phyloP scores from a whole-genome alignment of 1,139 yeast species.

The Geotrichum klebahnii region DNA sequence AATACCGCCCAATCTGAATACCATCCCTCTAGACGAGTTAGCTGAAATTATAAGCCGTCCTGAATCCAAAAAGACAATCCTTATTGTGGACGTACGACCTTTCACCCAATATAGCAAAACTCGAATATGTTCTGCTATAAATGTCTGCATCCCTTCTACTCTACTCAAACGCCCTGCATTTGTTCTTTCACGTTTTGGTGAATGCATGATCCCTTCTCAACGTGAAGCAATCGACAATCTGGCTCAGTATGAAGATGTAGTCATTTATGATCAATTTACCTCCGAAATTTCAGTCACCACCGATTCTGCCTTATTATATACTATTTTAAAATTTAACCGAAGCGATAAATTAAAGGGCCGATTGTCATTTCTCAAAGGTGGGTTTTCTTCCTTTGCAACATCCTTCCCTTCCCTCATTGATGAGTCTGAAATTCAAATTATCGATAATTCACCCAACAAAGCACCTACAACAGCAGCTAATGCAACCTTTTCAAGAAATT shows the following conservation, averaged over 20 bases:
- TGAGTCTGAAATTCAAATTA: slow-evolving; percentile 3
- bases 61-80: neutral
- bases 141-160: slow-evolving; percentile 74
- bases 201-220: slow-evolving; percentile 48
- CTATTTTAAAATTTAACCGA: slow-evolving; percentile 49
- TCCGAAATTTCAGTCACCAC: slow-evolving; percentile 41
- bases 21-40: slow-evolving; percentile 15
- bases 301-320: slow-evolving; percentile 29
- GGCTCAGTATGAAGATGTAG: slow-evolving; percentile 36
- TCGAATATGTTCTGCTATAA: slow-evolving; percentile 55
- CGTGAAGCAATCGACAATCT: slow-evolving; percentile 33
- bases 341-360: slow-evolving; percentile 29
- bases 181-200: slow-evolving; percentile 52
- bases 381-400: slow-evolving; percentile 38
- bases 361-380: slow-evolving; percentile 35
- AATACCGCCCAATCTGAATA: slow-evolving; percentile 14
- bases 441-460: too few relatives aligned
- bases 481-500: neutral
- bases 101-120: slow-evolving; percentile 55
- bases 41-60: slow-evolving; percentile 2
- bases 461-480: too few relatives aligned
- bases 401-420: slow-evolving; percentile 31
- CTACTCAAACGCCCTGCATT: slow-evolving; percentile 64
- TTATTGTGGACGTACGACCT: slow-evolving; percentile 64
- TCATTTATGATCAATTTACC: slow-evolving; percentile 51